Conservation (phyloP, 306 rosid genomes). For the Sindora glabra region DNA sequence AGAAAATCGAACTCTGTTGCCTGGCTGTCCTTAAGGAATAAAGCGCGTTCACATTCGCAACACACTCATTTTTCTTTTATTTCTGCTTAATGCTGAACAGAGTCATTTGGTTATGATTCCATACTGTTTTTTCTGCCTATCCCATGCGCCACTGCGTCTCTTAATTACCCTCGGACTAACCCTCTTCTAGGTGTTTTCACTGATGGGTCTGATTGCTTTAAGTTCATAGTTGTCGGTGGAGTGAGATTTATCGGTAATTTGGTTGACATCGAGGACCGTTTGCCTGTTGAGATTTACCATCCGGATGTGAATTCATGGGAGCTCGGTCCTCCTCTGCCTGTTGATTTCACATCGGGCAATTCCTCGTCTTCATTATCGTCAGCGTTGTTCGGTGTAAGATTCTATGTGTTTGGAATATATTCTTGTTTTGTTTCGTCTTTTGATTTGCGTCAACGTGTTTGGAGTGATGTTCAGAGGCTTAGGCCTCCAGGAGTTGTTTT, state of each 20-base stretch:
- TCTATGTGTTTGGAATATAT: conserved; percentile 60
- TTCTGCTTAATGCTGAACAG: conserved; percentile 13
- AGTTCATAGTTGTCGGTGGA: conserved; percentile 65
- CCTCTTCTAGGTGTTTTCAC: conserved; percentile 68
- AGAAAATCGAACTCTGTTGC: background rate
- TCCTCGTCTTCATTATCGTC: conserved; percentile 69
- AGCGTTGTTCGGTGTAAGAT: conserved; percentile 42
- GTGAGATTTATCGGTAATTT: conserved; percentile 70
- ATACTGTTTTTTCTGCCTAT: no score
- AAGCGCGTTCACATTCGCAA: no score
- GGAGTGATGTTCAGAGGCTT: conserved; percentile 67
- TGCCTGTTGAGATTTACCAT: conserved; percentile 61
- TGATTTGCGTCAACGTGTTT: conserved; percentile 32
- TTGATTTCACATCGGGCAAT: conserved; percentile 59
- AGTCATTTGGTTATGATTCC: no score
- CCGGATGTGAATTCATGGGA: conserved; percentile 46
- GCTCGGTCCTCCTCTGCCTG: conserved; percentile 63
- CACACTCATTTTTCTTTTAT: background rate
- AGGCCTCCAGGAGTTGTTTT: conserved; percentile 63
- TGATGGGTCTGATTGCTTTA: background rate
- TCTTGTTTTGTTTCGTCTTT: conserved; percentile 63
- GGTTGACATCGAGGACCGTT: conserved; percentile 73
- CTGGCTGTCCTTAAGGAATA: background rate
- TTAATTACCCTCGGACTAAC: conserved; percentile 58
- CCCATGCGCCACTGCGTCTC: conserved; percentile 45